Percentiles rank a stretch among this genome's conserved stretches.
Evolutionary conservation across 768 basidiomycete genomes (phyloP).

Genomic region (Amyloporia xantha): DNA sequence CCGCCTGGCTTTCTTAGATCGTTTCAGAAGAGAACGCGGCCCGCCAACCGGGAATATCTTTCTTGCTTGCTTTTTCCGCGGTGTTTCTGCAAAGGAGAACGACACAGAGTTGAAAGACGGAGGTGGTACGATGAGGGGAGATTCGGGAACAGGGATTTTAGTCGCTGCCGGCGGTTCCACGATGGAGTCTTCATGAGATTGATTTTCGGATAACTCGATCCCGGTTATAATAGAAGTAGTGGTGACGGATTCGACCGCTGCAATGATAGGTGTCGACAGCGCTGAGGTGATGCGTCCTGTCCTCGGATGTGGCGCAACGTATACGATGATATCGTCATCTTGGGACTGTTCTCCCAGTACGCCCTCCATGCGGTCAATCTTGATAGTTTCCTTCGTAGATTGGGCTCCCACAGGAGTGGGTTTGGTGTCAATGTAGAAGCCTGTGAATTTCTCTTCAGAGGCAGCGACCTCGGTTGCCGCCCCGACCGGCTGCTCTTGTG

Average conservation of each 20-base stretch:
- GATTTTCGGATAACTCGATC: background rate
- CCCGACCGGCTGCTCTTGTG: background rate
- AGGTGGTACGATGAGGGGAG: background rate
- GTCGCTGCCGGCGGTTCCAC: slow-evolving; percentile 2
- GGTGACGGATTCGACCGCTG: slow-evolving; percentile 8
- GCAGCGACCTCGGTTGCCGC: slow-evolving; percentile 4
- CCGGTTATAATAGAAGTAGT: slow-evolving; percentile 24
- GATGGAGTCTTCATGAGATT: background rate
- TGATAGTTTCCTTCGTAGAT: background rate
- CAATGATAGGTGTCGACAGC: background rate
- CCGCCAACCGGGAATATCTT: slow-evolving; percentile 24
- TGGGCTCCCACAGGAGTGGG: slow-evolving; percentile 3
- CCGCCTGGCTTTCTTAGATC: slow-evolving; percentile 15
- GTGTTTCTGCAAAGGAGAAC: slow-evolving; percentile 29
- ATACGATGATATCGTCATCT: slow-evolving; percentile 62
- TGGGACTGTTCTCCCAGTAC: slow-evolving; percentile 11
- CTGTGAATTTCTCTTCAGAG: slow-evolving; percentile 31
- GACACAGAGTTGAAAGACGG: slow-evolving; percentile 17
- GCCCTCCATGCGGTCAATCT: slow-evolving; percentile 8
- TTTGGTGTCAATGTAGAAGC: slow-evolving; percentile 31
- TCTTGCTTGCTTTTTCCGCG: slow-evolving; percentile 24
- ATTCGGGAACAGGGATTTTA: background rate
- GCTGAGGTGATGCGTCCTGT: slow-evolving; percentile 7
- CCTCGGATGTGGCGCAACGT: slow-evolving; percentile 69
- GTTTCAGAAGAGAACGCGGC: slow-evolving; percentile 23